These are phyloP conservation scores for Arabidopsis lyrata DNA, from an alignment of 441 rosid species.

Conservation along the genomic window DNA sequence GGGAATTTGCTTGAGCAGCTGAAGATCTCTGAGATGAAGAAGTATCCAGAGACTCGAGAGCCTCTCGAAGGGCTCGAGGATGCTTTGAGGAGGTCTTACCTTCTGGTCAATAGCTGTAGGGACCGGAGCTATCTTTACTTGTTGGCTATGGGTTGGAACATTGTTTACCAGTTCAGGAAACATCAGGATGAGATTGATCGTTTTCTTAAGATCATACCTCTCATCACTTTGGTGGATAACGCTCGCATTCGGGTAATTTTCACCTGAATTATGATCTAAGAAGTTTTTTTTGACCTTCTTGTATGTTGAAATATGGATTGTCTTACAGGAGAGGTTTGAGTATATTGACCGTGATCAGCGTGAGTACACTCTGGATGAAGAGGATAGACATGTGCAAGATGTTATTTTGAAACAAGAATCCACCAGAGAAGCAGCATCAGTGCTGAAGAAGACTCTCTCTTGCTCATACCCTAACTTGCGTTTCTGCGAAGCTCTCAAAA, in stretches of 20 bases:
- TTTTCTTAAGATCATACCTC: constrained; percentile 88
- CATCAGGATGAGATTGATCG: constrained; percentile 96
- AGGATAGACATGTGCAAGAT: constrained; percentile 87
- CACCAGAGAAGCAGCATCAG: constrained; percentile 62
- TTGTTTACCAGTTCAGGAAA: constrained; percentile 91
- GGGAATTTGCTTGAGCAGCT: constrained; percentile 88
- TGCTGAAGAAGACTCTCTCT: constrained; percentile 87
- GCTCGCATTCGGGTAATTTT: constrained; percentile 83
- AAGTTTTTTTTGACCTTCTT: background rate
- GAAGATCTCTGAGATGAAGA: constrained; percentile 90
- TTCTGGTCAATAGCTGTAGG: constrained; percentile 86
- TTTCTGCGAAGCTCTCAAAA: constrained; percentile 79
- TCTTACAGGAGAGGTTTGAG: constrained; percentile 82
- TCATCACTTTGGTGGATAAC: constrained; percentile 92
- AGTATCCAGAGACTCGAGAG: constrained; percentile 92
- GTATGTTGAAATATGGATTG: background rate
- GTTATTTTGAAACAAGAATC: constrained; percentile 82
- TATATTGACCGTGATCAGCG: constrained; percentile 88
- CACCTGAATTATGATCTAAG: background rate
- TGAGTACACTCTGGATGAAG: constrained; percentile 91
- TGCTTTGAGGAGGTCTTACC: constrained; percentile 82
- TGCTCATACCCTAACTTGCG: constrained; percentile 85
- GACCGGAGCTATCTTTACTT: constrained; percentile 91
- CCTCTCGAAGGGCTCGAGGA: constrained; percentile 98
- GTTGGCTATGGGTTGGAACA: constrained; percentile 99